phyloP scores from a whole-genome alignment of 148 eudicot genomes.

The Oxyria digyna region DNA sequence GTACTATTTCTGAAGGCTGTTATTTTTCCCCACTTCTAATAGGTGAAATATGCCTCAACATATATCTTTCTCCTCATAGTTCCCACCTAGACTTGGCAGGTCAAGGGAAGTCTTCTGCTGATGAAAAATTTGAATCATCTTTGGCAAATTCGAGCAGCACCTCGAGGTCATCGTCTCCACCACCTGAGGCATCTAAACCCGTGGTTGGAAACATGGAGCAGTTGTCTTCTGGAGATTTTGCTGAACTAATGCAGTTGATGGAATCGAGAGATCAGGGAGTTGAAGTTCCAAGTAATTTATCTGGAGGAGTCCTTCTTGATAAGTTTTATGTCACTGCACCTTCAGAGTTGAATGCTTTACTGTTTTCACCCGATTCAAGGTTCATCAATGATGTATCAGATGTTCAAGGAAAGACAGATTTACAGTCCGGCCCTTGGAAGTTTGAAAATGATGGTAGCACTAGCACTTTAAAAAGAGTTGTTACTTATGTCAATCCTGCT shows the following conservation, averaged over 20 bases:
- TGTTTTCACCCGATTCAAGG: slow-evolving; percentile 70
- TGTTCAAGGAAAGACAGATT: slow-evolving; percentile 49
- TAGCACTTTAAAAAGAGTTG: slow-evolving; percentile 40
- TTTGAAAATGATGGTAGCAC: slow-evolving; percentile 32
- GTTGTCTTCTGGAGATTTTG: slow-evolving; percentile 36
- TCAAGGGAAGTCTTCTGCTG: slow-evolving; percentile 18
- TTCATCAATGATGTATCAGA: slow-evolving; percentile 35
- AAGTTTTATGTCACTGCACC: slow-evolving; percentile 51
- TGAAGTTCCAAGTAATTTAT: slow-evolving; percentile 54
- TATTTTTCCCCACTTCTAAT: not conserved
- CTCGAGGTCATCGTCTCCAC: slow-evolving; percentile 38
- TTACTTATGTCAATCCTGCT: slow-evolving; percentile 53
- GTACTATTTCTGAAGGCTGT: not conserved
- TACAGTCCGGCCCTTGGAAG: slow-evolving; percentile 55
- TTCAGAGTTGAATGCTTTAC: slow-evolving; percentile 43
- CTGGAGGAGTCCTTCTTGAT: slow-evolving; percentile 61
- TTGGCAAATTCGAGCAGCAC: slow-evolving; percentile 25
- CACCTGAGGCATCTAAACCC: slow-evolving; percentile 25
- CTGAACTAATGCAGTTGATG: slow-evolving; percentile 44
- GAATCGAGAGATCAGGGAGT: slow-evolving; percentile 38
- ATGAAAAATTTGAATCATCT: slow-evolving; percentile 24
- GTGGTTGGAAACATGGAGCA: slow-evolving; percentile 31
- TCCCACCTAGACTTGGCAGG: slow-evolving; percentile 28
- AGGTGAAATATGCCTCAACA: slow-evolving; percentile 86
- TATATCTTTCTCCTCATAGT: slow-evolving; percentile 60